phyloP scores from a whole-genome alignment of 75 land plant genomes.

The Picea glauca region DNA sequence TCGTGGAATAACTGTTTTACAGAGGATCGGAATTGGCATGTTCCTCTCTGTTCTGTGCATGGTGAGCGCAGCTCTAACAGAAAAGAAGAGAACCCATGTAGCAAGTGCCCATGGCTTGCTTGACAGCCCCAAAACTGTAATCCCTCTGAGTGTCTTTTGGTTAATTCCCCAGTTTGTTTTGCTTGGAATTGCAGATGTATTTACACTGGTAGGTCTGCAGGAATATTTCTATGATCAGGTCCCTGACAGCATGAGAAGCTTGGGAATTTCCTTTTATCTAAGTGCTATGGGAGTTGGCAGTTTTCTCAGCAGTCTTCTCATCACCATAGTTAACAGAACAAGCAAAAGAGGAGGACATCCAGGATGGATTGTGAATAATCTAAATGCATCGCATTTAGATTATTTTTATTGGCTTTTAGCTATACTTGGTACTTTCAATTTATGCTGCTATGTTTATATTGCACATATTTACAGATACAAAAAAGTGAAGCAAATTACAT shows the following conservation, averaged over 20 bases:
- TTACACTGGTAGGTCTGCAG: conserved; percentile 24
- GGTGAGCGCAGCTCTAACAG: conserved; percentile 17
- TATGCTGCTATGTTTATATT: conserved; percentile 33
- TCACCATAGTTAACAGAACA: conserved; percentile 16
- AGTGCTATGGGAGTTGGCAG: conserved; percentile 31
- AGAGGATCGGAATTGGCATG: conserved; percentile 27
- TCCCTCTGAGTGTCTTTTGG: conserved; percentile 27
- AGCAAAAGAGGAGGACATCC: conserved; percentile 12
- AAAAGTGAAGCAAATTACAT: conserved; percentile 19
- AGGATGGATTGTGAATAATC: conserved; percentile 19
- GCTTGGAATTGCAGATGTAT: conserved; percentile 26
- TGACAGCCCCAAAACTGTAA: conserved; percentile 12
- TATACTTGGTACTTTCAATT: conserved; percentile 20
- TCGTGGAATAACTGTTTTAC: conserved; percentile 27
- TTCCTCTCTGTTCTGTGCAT: conserved; percentile 19
- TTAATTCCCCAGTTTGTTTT: conserved; percentile 18
- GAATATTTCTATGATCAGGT: conserved; percentile 47
- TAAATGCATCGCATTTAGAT: conserved; percentile 50
- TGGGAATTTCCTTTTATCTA: conserved; percentile 40
- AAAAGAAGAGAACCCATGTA: conserved; percentile 10
- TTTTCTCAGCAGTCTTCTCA: conserved; percentile 33
- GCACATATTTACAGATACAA: conserved; percentile 52
- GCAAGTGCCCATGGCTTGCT: conserved; percentile 20
- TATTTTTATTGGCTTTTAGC: conserved; percentile 57
- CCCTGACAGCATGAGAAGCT: conserved; percentile 44